Evolutionary conservation across 805 yeast species (phyloP), one percentile per base, ranked within the genome.

Genomic region (Suhomyces sp.): DNA sequence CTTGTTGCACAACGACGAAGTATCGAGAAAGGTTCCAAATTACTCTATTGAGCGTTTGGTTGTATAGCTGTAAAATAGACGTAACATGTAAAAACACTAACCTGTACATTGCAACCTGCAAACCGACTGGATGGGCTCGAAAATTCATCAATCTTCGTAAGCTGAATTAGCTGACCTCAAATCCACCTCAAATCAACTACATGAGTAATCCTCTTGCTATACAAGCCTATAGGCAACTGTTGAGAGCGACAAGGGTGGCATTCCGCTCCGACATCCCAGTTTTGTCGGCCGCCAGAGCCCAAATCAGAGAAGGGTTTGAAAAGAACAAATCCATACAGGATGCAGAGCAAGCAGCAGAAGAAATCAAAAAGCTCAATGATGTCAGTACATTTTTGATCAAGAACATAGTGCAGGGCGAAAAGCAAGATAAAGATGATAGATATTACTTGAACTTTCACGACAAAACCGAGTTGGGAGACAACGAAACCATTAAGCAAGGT

Each of bases 391-490:
- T 91, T 57, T 73, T 93, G 53, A 75, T 80, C 47, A 75, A 78
- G 54, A 93, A 93, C 67, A 77, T 93, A n/a, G 97, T 93, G 3
- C 99, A 93, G 71, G 98, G 96, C 6, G 74, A 71, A 55, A 78
- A 71, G 60, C 73, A 68, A 2, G 73, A 73, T 13, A 78, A 75
- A 3, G 77, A 72, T 44, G 79, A 75, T 2, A 78, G 72, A 47
- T 82, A 77, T 63, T 68, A 71, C 48, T 76, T 93, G 61, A 86
- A 86, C 59, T 85, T 93, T 59, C 97, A 90, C 65, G 71, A 82
- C 47, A 83, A 87, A 47, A 88, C 96, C 0, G 98, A 93, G 69
- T 74, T 93, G 49, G 98, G 97, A 17, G 97, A 91, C 65, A 93
- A 93, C 67, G 96, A 91, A 35, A 78, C 84, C 46, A 79, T 89